These are phyloP conservation scores for Xerocomus minutiporus DNA, from an alignment of 1,284 basidiomycete species.

Conservation along the genomic window DNA sequence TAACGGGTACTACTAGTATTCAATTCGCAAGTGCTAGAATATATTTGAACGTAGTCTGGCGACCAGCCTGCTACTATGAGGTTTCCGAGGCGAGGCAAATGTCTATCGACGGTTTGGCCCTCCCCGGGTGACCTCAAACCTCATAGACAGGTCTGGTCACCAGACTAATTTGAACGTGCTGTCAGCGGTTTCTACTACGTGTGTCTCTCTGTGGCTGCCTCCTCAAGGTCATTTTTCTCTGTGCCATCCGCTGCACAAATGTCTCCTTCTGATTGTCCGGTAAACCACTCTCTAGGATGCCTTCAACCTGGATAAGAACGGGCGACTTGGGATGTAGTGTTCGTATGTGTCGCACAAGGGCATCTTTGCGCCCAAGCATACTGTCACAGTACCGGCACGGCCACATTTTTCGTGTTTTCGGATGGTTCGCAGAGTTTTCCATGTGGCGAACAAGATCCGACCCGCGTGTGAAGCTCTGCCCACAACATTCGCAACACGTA, in stretches of 20 bases:
- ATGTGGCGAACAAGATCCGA: constrained; percentile 24
- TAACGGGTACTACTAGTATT: too few species aligned
- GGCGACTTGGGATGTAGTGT: constrained; percentile 15
- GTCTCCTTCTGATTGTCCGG: not conserved
- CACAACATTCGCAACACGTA: constrained; percentile 16
- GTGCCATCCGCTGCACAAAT: constrained; percentile 4
- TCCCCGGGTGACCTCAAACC: too few species aligned
- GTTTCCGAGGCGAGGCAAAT: too few species aligned
- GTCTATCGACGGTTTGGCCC: too few species aligned
- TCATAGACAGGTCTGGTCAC: too few species aligned
- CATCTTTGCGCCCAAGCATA: constrained; percentile 21
- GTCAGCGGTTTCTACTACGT: constrained; percentile 3
- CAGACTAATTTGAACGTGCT: not conserved
- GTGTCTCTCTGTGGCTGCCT: constrained; percentile 8
- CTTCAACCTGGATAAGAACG: not conserved
- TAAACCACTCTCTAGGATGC: not conserved
- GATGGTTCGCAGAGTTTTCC: constrained; percentile 25
- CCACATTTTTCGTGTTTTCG: constrained; percentile 28
- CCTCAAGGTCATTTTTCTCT: constrained; percentile 6
- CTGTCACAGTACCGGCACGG: constrained; percentile 20
- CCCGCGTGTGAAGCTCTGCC: constrained; percentile 18
- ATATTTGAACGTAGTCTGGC: too few species aligned
- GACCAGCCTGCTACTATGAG: too few species aligned
- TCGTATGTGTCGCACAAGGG: constrained; percentile 20
- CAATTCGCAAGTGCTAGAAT: too few species aligned